phyloP scores from a whole-genome alignment of 225 moss, liverwort and hornwort species.

The Physcomitrium patens region DNA sequence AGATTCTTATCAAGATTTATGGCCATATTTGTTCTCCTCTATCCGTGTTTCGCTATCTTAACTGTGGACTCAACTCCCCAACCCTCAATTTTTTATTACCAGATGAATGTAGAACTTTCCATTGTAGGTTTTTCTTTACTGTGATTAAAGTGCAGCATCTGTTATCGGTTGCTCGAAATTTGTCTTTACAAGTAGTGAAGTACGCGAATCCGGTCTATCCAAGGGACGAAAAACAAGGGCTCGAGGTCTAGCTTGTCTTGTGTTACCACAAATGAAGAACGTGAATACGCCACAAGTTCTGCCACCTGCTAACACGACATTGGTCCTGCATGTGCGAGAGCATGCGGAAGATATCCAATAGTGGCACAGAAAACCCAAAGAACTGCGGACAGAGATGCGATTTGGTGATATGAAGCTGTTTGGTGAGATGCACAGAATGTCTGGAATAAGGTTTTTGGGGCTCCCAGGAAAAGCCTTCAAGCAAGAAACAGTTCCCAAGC shows the following conservation, averaged over 20 bases:
- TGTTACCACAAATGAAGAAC: conserved; percentile 35
- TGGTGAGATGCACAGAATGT: conserved; percentile 40
- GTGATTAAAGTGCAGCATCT: too few relatives aligned
- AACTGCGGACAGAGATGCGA: conserved; percentile 6
- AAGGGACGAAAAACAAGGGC: conserved; percentile 18
- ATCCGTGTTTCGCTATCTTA: too few relatives aligned
- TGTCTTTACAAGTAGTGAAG: too few relatives aligned
- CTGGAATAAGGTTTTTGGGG: conserved; percentile 36
- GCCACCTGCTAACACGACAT: conserved; percentile 31
- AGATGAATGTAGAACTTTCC: too few relatives aligned
- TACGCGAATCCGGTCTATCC: too few relatives aligned
- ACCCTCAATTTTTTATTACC: too few relatives aligned
- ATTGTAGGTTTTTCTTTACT: too few relatives aligned
- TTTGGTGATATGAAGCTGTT: conserved; percentile 22
- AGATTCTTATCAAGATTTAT: too few relatives aligned
- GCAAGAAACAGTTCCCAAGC: conserved; percentile 22
- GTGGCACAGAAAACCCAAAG: background rate
- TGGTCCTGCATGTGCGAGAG: conserved; percentile 24
- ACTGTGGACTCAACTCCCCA: too few relatives aligned
- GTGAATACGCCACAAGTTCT: conserved; percentile 16
- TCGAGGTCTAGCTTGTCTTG: conserved; percentile 36
- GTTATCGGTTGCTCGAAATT: too few relatives aligned
- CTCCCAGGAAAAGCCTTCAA: conserved; percentile 11
- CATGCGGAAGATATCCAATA: background rate
- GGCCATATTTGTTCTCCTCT: too few relatives aligned